Base-by-base conservation (phyloP, 495 filamentous ascomycete genomes). In the Xylaria sp. region DNA sequence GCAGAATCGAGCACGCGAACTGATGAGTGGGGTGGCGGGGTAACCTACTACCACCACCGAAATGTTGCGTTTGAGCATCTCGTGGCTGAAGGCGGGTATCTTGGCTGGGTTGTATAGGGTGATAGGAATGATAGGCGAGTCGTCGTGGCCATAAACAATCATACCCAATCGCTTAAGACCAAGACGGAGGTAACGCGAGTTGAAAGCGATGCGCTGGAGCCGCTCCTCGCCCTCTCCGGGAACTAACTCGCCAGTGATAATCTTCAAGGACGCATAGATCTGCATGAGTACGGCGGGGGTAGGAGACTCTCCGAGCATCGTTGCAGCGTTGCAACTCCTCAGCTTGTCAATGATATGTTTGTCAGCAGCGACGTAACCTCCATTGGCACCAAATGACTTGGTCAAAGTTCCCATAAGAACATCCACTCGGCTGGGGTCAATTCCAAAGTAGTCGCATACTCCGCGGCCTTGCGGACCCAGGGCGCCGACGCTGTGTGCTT, bases 1-100 rank as follows among this genome's bases (percentile, higher is more conserved):
- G 82, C 96, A 99, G 85, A 99, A 97, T 57, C 96, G 90, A 52
- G 94, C 96, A 46, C 96, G 90, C 7, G 97, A 98, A 59, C 92
- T 95, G 69, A 98, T 94, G 65, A 99, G 87, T 5, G 96, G 96
- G n/a, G 96, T 99, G 21, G 96, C 96, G 1, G 96, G 96, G 77
- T 99, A 99, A 58, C 96, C 97, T 70, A 99, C 96, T 46, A 99
- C 92, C 57, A 99, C 96, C 57, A 98, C 94, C n/a, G 95, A 95
- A 71, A 99, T 98, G 82, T 97, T 98, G 73, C 96, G 93, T 76
- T 90, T 91, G 41, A 98, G 88, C 96, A 99, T 98, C 81, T 98
- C 95, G 79, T 97, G 96, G 43, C 93, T 97, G 82, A 99, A 99
- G 41, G 96, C 96, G 9, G 96, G 93, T 84, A 99, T 97, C 82